A percentile compares a stretch with the other conserved stretches of the same genome.
Conservation (phyloP, 73 alveolate genomes). For the Durusdinium trenchii region DNA sequence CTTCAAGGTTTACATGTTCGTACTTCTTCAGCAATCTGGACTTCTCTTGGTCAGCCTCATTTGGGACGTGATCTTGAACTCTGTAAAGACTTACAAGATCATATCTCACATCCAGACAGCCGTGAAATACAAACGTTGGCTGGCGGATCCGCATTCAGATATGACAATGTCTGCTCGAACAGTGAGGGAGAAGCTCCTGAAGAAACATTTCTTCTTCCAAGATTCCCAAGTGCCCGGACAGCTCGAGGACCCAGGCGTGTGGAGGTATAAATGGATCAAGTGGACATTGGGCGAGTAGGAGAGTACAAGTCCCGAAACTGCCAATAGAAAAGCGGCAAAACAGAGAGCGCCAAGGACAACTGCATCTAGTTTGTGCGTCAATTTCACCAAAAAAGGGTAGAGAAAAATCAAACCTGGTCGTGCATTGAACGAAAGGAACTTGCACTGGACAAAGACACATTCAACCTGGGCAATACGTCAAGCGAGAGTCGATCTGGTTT, state of each 20-base stretch:
- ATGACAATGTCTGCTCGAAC: conserved; percentile 58
- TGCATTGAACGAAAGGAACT: neutral
- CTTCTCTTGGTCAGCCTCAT: conserved; percentile 45
- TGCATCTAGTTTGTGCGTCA: neutral
- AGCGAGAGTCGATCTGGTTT: no score
- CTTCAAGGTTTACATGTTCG: conserved; percentile 47
- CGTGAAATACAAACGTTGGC: conserved; percentile 41
- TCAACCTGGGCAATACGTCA: no score
- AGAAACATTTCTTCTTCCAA: conserved; percentile 83
- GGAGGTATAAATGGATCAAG: neutral
- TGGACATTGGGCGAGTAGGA: neutral
- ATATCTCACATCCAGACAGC: conserved; percentile 24
- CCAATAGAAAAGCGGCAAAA: no score
- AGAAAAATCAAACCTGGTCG: neutral
- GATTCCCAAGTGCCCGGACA: conserved; percentile 38
- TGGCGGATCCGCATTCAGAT: conserved; percentile 21
- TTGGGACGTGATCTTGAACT: conserved; percentile 49
- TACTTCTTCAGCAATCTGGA: conserved; percentile 37
- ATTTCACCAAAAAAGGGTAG: neutral
- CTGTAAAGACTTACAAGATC: conserved; percentile 56
- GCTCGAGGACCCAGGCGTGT: conserved; percentile 76
- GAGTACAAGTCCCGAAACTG: no score
- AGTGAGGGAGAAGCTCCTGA: conserved; percentile 71
- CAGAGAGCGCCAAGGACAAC: neutral
- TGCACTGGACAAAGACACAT: no score